Base-by-base conservation (phyloP, 257 asterid species). In the Henckelia pumila region DNA sequence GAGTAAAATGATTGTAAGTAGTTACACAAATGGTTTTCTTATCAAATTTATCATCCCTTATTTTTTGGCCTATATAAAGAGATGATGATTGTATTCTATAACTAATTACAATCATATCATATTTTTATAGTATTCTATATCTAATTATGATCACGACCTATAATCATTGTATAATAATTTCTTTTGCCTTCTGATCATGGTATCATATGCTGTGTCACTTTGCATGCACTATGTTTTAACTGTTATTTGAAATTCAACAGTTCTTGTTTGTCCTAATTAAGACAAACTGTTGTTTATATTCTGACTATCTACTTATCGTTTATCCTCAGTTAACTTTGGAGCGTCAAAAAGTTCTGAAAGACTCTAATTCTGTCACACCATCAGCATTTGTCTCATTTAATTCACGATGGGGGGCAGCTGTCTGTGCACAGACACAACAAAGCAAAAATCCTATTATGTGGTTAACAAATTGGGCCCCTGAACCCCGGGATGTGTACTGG, bases 381-480 rank as follows among this genome's bases (percentile, higher is more conserved):
- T 95, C 99, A 56, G 92, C 96, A 26, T 94, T 94, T 63, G 98
- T 94, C 57, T 94, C 99, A 0, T 94, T 94, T 79, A 78, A 85
- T 55, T 84, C 98, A 6, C 83, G 96, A 81, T 87, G 97, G 82
- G 99, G 92, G 57, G 99, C 98, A n/a, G 91, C 96, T 68, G 93
- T 94, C 66, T 91, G 99, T 76, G 96, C 99, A 66, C 96, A 94
- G 71, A 91, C 99, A 71, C 95, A 84, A 65, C 99, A 94, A 76
- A 91, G 96, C 88, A 87, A 82, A 75, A 87, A 87, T 58, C 98
- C 98, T 2, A 91, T 96, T 3, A 61, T 79, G 71, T 94, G 96
- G 98, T 69, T 89, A 68, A 91, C 99, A n/a, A 75, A 82, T 70
- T 88, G 93, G 95, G 99, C 99, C 30, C 96, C 96, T 1, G 99